A percentile compares a stretch with the other conserved stretches of the same genome.
phyloP scores from a whole-genome alignment of 768 basidiomycete species.

The Boletus sp. region DNA sequence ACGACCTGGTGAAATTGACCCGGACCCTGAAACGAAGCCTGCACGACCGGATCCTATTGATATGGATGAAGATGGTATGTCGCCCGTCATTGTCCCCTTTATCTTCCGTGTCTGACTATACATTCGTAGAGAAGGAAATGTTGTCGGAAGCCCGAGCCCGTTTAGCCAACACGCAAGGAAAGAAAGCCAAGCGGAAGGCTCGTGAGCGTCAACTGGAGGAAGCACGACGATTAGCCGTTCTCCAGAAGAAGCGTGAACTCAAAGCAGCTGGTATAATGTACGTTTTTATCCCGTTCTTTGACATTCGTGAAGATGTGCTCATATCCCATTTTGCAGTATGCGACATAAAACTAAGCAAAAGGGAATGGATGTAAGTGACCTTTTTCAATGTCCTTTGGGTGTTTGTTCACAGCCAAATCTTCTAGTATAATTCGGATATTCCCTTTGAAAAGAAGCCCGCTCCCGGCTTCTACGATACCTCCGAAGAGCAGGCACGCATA shows the following conservation, averaged over 20 bases:
- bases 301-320: neutral
- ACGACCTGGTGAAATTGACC: conserved; percentile 96
- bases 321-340: conserved; percentile 51
- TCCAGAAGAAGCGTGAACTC: conserved; percentile 97
- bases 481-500: conserved; percentile 86
- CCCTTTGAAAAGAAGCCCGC: conserved; percentile 98
- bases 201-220: conserved; percentile 97
- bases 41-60: conserved; percentile 98
- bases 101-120: neutral
- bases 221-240: conserved; percentile 86
- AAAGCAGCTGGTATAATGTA: conserved; percentile 98
- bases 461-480: conserved; percentile 94
- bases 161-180: conserved; percentile 98
- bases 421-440: conserved; percentile 94
- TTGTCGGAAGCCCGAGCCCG: conserved; percentile 97
- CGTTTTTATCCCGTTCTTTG: conserved; percentile 28
- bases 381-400: neutral
- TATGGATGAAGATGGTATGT: conserved; percentile 97
- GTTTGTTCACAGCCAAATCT: neutral
- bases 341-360: conserved; percentile 93
- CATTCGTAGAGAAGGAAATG: conserved; percentile 95
- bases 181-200: conserved; percentile 98
- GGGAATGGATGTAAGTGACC: conserved; percentile 86
- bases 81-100: neutral
- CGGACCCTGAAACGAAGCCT: conserved; percentile 97